Base-by-base conservation (phyloP, 2,329 filamentous ascomycete genomes). In the Stylonectria norvegica region DNA sequence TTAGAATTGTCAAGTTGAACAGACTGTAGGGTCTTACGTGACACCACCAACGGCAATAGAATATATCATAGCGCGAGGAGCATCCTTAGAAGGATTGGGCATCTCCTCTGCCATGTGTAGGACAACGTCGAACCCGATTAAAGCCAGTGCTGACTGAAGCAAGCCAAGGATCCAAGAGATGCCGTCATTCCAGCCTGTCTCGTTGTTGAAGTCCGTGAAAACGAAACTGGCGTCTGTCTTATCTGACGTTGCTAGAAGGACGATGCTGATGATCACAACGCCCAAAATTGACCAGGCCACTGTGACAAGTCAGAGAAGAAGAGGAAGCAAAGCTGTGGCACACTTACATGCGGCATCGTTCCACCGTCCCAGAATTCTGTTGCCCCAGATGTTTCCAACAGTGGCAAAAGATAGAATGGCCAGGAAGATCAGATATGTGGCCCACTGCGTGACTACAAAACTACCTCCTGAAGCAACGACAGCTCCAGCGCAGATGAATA, bases 31-130 rank as follows among this genome's bases (percentile, higher is more conserved):
- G n/a, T 55, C 64, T 56, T 43, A 67, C 65, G 66, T 70, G 12
- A 64, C 58, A 4, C 67, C 68, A 17, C 67, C 68, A 4, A 71
- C 63, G 1, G 57, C 48, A 9, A 73, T 62, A n/a, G 67, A 62
- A 34, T 68, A 64, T 1, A 71, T n/a, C 50, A 78, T 76, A 2
- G 72, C 68, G 22, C 63, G 63, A 0, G 75, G 75, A 0, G 68
- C 72, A 34, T 75, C 75, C 22, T 61, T 67, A 12, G 72, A 59
- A 4, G 75, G 75, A 3, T 67, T 61, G 0, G 75, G 75, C 0
- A 79, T 73, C 52, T 79, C 75, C 39, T 79, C 75, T 2, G 75
- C 70, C 70, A 79, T 73, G 49, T 79, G 76, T 32, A 79, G 73
- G 25, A 77, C 75, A 0, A 75, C 72, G 51, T 79, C 76, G 42